Evolutionary conservation across 2,329 filamentous ascomycete species (phyloP), one percentile per base, ranked within the genome.

Genomic region (Penicillium brevicompactum): DNA sequence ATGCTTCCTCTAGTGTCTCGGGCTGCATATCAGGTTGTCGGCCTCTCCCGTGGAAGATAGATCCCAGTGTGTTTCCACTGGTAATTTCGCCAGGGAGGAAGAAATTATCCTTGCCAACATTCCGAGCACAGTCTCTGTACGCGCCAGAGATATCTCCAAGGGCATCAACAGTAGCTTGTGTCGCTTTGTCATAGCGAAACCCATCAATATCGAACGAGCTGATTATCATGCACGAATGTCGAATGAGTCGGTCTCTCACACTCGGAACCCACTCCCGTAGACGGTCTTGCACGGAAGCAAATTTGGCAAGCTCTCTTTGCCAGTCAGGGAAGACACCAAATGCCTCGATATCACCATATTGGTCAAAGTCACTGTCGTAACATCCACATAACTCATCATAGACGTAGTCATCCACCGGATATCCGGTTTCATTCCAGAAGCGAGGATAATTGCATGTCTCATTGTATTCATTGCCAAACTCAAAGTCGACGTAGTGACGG

Each of bases 261-360:
- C 80, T 79, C 2, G 83, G 81, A 24, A 80, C 65, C 86, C 86
- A 88, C 62, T 87, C 85, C 49, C 86, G 80, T 3, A 88, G 75
- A 65, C 86, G 84, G 69, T 88, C 86, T 70, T 88, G 86, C 1
- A 87, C 85, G 41, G 82, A 85, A 46, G 84, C 84, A 70, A 88
- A 88, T 61, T 87, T 88, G 18, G 84, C 80, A 41, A 88, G 76
- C 67, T 88, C 83, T 66, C 84, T 82, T 63, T 86, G 74, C 81
- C 83, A 87, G 64, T 87, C 83, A 0, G 84, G 81, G 55, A 81
- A 86, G 13, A 84, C 80, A 59, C 85, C 85, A 61, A 87, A 87
- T 40, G 84, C 84, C 66, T 84, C 82, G 22, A 82, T 82, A 60
- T 87, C 84, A 49, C 85, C 85, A 59, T 84, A 87, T 69, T 84